phyloP scores from a whole-genome alignment of 345 rosid species.

The Turritis glabra region DNA sequence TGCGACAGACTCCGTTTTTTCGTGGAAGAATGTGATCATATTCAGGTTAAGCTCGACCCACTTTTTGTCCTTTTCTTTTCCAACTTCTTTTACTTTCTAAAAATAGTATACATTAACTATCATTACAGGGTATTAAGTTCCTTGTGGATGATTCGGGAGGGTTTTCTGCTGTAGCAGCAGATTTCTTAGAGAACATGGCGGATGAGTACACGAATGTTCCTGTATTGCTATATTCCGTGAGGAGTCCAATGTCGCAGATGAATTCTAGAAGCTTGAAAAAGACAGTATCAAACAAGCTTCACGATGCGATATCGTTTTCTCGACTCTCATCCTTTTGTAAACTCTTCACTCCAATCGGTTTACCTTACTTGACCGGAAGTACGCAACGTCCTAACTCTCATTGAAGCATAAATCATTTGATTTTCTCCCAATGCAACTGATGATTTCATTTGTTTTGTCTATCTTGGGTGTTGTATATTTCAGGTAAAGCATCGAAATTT shows the following conservation, averaged over 20 bases:
- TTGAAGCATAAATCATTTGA: not conserved
- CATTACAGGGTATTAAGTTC: constrained; percentile 83
- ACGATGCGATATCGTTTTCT: constrained; percentile 83
- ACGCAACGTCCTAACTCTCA: constrained; percentile 33
- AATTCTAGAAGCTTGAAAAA: constrained; percentile 56
- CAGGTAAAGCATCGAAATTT: constrained; percentile 65
- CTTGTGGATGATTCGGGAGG: constrained; percentile 89
- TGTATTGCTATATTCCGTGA: constrained; percentile 66
- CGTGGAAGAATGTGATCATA: constrained; percentile 89
- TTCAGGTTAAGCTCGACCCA: constrained; percentile 56
- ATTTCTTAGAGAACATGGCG: constrained; percentile 75
- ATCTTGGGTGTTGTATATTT: not conserved
- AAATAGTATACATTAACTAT: not conserved
- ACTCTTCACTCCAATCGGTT: constrained; percentile 80
- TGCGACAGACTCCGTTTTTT: constrained; percentile 80
- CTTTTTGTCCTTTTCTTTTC: not conserved
- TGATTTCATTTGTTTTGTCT: not conserved
- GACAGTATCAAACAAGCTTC: constrained; percentile 59
- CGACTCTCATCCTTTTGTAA: constrained; percentile 66
- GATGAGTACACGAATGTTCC: constrained; percentile 81
- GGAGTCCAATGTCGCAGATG: constrained; percentile 54
- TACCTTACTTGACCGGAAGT: constrained; percentile 73
- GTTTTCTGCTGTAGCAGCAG: constrained; percentile 77
- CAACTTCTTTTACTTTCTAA: not conserved
- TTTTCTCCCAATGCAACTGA: not conserved